phyloP scores from a whole-genome alignment of 129 eudicot genomes.

The Flaveria robusta region DNA sequence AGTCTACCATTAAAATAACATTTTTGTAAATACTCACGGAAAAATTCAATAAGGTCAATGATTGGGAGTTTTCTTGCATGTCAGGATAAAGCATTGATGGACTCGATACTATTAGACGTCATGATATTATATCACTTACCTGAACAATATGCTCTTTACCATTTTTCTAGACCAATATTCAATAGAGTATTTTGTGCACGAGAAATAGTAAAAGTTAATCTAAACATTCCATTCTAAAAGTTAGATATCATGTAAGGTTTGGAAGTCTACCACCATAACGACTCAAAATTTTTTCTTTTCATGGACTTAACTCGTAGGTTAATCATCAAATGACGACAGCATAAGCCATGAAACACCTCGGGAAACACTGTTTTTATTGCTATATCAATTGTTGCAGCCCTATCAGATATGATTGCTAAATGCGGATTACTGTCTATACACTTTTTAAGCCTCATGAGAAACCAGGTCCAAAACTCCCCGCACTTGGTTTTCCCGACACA shows the following conservation, averaged over 20 bases:
- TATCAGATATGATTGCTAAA: neutral
- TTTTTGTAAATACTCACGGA: neutral
- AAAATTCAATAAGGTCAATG: neutral
- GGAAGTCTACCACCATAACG: no score
- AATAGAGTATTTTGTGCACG: neutral
- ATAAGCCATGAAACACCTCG: neutral
- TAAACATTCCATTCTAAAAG: neutral
- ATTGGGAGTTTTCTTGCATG: neutral
- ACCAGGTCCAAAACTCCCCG: no score
- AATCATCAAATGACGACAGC: neutral
- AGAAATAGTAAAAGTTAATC: no score
- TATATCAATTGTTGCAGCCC: neutral
- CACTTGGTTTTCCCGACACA: no score
- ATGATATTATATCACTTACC: neutral
- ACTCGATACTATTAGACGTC: neutral
- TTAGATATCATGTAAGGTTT: no score
- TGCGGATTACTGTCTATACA: no score
- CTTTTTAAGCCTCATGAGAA: no score
- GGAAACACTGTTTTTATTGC: no score
- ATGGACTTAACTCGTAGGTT: neutral
- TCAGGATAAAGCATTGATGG: neutral
- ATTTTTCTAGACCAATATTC: neutral
- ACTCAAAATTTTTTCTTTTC: neutral
- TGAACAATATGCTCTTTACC: neutral
- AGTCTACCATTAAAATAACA: neutral